Evolutionary conservation across 2,329 filamentous ascomycete species (phyloP), one percentile per base, ranked within the genome.

Genomic region (Colletotrichum somersetense): DNA sequence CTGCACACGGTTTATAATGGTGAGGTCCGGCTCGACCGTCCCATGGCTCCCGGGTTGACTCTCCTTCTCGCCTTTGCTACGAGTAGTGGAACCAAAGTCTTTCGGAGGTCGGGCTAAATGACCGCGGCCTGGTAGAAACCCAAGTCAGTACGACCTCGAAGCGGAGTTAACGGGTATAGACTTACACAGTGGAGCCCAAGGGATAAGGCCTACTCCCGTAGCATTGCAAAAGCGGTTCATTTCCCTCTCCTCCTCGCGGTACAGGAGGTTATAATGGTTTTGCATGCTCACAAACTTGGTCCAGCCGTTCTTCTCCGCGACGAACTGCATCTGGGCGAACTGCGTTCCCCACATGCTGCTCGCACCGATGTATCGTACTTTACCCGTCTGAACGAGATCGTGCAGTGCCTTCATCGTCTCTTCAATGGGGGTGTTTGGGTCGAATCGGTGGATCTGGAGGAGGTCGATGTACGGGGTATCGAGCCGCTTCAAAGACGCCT

Each of bases 361-460:
- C n/a, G 85, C 82, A 2, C 87, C 87, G 33, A 89, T 85, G 74
- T 89, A 89, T 2, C 85, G 81, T 0, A 90, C 88, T 77, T 88
- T 89, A 0, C 89, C 89, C 4, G 81, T 84, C 74, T 86, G 82
- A 0, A 91, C 83, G 0, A 91, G 82, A 75, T 91, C 89, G 73
- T 91, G 87, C n/a, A 90, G 79, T 10, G 88, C 88, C 76, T 85
- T 84, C 89, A 91, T 91, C n/a, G 88, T 90, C 79, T 91, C 89
- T 75, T 89, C 87, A 5, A 84, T 79, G 0, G 87, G 85, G 0
- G 84, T 86, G 2, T 80, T 79, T 0, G 79, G 78, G 73, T 91
- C 89, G 73, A 89, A 84, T 12, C 89, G 84, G 75, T 91, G 89
- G 71, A 91, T 89, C 78, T 91, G 89, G 26, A 91, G 81, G 5